A percentile compares a stretch with the other conserved stretches of the same genome.
Conservation (phyloP, 768 basidiomycete species). For the Agrocybe chaxingu region DNA sequence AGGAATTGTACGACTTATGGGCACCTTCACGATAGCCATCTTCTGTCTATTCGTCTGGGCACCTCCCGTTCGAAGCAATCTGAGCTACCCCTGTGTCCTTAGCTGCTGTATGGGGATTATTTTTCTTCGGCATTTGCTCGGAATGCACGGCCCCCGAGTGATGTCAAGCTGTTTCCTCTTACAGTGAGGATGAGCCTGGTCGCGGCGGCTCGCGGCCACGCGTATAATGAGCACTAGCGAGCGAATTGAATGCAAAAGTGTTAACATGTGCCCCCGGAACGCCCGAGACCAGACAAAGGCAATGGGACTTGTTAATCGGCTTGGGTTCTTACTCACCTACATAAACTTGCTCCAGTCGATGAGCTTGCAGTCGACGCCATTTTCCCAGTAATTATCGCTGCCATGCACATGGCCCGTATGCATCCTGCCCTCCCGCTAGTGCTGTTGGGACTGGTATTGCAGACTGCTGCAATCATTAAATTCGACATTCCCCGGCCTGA, state of each 20-base stretch:
- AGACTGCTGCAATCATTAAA: conserved; percentile 13
- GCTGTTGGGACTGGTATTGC: conserved; percentile 7
- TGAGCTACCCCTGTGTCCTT: background rate
- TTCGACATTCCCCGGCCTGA: conserved; percentile 25
- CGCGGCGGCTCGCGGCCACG: background rate
- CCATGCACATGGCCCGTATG: background rate
- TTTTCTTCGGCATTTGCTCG: no score
- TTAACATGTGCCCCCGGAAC: no score
- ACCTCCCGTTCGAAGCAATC: background rate
- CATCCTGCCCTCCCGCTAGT: conserved; percentile 3
- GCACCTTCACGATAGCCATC: conserved; percentile 45
- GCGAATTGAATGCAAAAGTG: background rate
- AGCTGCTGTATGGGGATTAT: background rate
- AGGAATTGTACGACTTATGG: conserved; percentile 78
- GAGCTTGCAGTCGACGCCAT: no score
- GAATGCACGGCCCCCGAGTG: no score
- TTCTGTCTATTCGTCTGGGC: background rate
- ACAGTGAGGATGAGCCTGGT: no score
- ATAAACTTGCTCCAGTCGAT: background rate
- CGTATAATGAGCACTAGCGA: background rate
- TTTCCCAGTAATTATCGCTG: background rate
- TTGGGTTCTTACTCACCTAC: background rate
- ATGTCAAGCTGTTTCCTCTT: no score
- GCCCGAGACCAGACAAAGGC: no score
- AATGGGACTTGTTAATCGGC: no score